Evolutionary conservation across 768 basidiomycete species (phyloP).

Genomic region (Pleurotus sapidus): DNA sequence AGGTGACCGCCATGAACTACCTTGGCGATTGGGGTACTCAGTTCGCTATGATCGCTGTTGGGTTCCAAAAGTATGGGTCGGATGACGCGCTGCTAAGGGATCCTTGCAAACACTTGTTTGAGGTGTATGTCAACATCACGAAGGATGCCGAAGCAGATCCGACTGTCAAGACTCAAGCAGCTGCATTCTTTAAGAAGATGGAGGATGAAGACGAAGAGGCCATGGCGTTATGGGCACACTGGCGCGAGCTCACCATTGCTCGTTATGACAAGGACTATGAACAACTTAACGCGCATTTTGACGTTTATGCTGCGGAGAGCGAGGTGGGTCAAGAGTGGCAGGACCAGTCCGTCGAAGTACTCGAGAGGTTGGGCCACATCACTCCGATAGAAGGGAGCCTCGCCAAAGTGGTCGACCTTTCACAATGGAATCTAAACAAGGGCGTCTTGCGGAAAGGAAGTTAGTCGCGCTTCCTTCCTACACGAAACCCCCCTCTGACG

Average conservation of each 20-base stretch:
- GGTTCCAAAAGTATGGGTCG: constrained; percentile 34
- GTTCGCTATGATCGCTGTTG: constrained; percentile 31
- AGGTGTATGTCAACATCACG: constrained; percentile 38
- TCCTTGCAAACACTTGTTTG: constrained; percentile 38
- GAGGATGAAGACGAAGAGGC: constrained; percentile 33
- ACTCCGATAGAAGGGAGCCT: constrained; percentile 14
- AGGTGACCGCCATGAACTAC: constrained; percentile 34
- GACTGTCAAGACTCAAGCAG: constrained; percentile 14
- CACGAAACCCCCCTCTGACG: neutral
- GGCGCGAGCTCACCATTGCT: constrained; percentile 35
- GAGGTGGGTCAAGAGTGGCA: constrained; percentile 29
- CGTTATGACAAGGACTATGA: constrained; percentile 32
- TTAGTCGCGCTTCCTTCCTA: neutral
- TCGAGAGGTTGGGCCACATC: constrained; percentile 21
- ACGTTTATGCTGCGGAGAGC: constrained; percentile 35
- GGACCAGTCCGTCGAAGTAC: constrained; percentile 23
- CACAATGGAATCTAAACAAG: constrained; percentile 31
- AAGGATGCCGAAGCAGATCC: constrained; percentile 20
- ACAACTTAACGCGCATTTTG: constrained; percentile 35
- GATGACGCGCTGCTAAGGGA: constrained; percentile 31
- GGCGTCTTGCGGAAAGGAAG: constrained; percentile 34
- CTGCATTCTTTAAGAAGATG: constrained; percentile 32
- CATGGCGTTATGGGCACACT: constrained; percentile 33
- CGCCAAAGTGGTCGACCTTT: constrained; percentile 30
- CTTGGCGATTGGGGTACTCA: constrained; percentile 40